phyloP scores from a whole-genome alignment of 768 basidiomycete genomes.

The Tricholoma matsutake region DNA sequence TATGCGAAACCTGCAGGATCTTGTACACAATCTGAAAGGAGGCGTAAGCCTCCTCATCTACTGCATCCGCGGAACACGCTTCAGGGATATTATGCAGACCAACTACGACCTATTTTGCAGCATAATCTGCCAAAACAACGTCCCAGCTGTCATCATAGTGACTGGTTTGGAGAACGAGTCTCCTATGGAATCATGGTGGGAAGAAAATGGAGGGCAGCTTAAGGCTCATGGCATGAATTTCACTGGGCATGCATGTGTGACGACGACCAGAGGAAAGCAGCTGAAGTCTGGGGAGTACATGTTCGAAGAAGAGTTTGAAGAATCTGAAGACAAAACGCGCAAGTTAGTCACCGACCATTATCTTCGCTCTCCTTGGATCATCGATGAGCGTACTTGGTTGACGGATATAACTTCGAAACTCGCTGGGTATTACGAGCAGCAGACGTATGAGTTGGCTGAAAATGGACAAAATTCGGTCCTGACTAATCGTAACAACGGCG shows the following conservation, averaged over 20 bases:
- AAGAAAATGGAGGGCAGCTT: constrained; percentile 26
- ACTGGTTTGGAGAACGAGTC: constrained; percentile 38
- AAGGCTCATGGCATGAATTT: constrained; percentile 28
- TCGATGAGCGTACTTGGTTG: constrained; percentile 2
- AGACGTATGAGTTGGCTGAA: not conserved
- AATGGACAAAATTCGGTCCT: not conserved
- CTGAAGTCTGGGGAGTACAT: constrained; percentile 12
- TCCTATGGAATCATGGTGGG: constrained; percentile 39
- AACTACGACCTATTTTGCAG: constrained; percentile 38
- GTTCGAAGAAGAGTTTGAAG: constrained; percentile 21
- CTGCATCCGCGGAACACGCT: constrained; percentile 31
- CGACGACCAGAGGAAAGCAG: constrained; percentile 18
- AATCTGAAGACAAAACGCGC: constrained; percentile 11
- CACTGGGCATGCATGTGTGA: constrained; percentile 32
- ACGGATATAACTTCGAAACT: constrained; percentile 2
- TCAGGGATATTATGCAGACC: constrained; percentile 16
- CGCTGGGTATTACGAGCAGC: constrained; percentile 4
- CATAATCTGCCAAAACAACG: constrained; percentile 32
- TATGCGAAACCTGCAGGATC: constrained; percentile 16
- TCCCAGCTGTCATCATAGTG: constrained; percentile 34
- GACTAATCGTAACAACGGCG: not conserved
- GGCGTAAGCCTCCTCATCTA: constrained; percentile 33
- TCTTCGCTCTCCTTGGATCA: constrained; percentile 5
- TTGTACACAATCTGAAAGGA: constrained; percentile 12
- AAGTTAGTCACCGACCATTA: constrained; percentile 7